Conservation (phyloP, 345 rosid species). For the Pistacia atlantica region DNA sequence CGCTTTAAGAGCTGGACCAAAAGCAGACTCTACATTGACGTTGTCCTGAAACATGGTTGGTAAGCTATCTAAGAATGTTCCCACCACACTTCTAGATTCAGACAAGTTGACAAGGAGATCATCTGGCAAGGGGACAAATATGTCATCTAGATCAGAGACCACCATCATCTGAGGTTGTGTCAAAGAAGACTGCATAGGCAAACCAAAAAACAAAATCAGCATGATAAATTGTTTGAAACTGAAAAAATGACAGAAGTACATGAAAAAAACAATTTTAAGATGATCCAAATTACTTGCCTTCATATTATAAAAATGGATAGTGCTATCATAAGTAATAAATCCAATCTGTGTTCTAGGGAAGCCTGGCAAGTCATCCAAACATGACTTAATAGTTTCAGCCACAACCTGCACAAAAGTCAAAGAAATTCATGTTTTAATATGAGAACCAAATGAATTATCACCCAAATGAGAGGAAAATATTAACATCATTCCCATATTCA, state of each 20-base stretch:
- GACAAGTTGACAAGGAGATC: slow-evolving; percentile 99
- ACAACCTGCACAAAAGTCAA: slow-evolving; percentile 57
- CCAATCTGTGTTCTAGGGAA: slow-evolving; percentile 98
- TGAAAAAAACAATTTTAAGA: slow-evolving; percentile 5
- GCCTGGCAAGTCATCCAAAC: slow-evolving; percentile 96
- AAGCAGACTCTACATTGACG: slow-evolving; percentile 91
- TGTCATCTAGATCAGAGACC: slow-evolving; percentile 92
- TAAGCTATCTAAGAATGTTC: slow-evolving; percentile 85
- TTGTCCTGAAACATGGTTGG: slow-evolving; percentile 95
- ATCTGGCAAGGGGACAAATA: slow-evolving; percentile 91
- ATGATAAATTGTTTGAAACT: slow-evolving; percentile 6
- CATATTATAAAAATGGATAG: slow-evolving; percentile 95
- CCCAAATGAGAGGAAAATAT: not conserved
- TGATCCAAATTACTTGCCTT: slow-evolving; percentile 60
- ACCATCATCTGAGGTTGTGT: slow-evolving; percentile 99
- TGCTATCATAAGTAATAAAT: slow-evolving; percentile 96
- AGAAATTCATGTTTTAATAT: not conserved
- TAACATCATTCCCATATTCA: not conserved
- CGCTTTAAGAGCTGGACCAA: slow-evolving; percentile 97
- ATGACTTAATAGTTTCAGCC: slow-evolving; percentile 89
- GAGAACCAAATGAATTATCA: slow-evolving; percentile 3
- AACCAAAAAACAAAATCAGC: slow-evolving; percentile 18
- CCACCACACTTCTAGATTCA: slow-evolving; percentile 92
- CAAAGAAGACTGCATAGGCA: slow-evolving; percentile 80
- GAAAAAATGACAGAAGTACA: not conserved